Percentiles rank a stretch among this genome's conserved stretches.
phyloP scores from a whole-genome alignment of 805 yeast genomes.

The Wickerhamomyces sydowiorum region DNA sequence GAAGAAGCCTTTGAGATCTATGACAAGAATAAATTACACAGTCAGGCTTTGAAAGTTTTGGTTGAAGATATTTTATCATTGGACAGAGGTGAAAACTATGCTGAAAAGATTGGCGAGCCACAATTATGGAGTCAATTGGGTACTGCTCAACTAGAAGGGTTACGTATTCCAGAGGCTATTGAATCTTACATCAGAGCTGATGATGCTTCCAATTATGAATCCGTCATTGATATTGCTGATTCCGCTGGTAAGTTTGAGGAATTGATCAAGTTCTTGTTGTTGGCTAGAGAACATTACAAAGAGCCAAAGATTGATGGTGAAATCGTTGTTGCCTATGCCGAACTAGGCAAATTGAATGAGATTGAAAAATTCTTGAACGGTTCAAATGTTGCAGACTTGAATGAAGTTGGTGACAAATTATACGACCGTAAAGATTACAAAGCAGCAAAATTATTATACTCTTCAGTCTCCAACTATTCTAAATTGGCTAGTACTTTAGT shows the following conservation, averaged over 20 bases:
- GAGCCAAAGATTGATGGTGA: conserved; percentile 95
- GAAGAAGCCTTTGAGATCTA: conserved; percentile 96
- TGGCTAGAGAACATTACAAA: conserved; percentile 89
- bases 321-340: conserved; percentile 80
- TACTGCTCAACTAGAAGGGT: conserved; percentile 91
- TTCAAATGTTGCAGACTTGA: conserved; percentile 90
- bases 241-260: conserved; percentile 97
- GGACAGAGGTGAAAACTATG: conserved; percentile 91
- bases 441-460: conserved; percentile 86
- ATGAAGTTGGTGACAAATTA: conserved; percentile 86
- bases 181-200: conserved; percentile 87
- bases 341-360: conserved; percentile 66
- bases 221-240: conserved; percentile 91
- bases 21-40: conserved; percentile 71
- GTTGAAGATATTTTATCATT: conserved; percentile 91
- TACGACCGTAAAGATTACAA: conserved; percentile 77
- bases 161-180: conserved; percentile 87
- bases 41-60: conserved; percentile 82
- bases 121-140: conserved; percentile 95
- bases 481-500: conserved; percentile 96
- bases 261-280: conserved; percentile 73
- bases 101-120: conserved; percentile 80
- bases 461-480: conserved; percentile 87
- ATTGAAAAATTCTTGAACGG: conserved; percentile 81
- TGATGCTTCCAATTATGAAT: conserved; percentile 84